These are phyloP conservation scores for Cucumis sativus DNA, from an alignment of 306 rosid genomes.

Conservation along the genomic window DNA sequence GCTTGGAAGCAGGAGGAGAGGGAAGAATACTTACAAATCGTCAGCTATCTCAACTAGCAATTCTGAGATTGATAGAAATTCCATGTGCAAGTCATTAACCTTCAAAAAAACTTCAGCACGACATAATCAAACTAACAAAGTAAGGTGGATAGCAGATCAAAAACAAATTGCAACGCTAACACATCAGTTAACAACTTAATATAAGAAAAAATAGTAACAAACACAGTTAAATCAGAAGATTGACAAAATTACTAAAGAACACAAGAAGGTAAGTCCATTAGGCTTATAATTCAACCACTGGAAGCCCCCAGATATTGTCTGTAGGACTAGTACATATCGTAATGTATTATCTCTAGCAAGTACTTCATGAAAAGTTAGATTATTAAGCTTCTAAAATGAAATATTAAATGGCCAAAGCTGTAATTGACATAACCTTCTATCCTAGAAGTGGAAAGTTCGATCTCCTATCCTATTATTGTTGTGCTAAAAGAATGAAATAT, in stretches of 20 bases:
- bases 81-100: slow-evolving; percentile 85
- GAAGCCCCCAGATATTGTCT: neutral
- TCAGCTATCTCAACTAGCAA: slow-evolving; percentile 85
- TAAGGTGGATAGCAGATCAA: neutral
- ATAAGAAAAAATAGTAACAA: neutral
- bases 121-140: slow-evolving; percentile 1
- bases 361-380: neutral
- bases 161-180: neutral
- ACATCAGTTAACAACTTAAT: neutral
- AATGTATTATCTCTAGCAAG: neutral
- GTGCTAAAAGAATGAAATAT: neutral
- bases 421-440: too few relatives aligned
- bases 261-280: neutral
- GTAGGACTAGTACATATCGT: neutral
- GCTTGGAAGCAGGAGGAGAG: neutral
- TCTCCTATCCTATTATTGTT: too few relatives aligned
- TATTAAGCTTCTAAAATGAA: neutral
- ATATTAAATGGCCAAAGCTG: too few relatives aligned
- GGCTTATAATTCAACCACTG: neutral
- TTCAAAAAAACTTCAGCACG: slow-evolving; percentile 36
- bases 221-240: neutral
- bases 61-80: slow-evolving; percentile 74
- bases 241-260: neutral
- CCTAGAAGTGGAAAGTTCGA: too few relatives aligned
- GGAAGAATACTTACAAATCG: slow-evolving; percentile 59